Percentiles rank a stretch among this genome's conserved stretches.
These are phyloP conservation scores for Pseudogymnoascus sp. DNA, from an alignment of 2,329 filamentous ascomycete genomes.

Conservation along the genomic window DNA sequence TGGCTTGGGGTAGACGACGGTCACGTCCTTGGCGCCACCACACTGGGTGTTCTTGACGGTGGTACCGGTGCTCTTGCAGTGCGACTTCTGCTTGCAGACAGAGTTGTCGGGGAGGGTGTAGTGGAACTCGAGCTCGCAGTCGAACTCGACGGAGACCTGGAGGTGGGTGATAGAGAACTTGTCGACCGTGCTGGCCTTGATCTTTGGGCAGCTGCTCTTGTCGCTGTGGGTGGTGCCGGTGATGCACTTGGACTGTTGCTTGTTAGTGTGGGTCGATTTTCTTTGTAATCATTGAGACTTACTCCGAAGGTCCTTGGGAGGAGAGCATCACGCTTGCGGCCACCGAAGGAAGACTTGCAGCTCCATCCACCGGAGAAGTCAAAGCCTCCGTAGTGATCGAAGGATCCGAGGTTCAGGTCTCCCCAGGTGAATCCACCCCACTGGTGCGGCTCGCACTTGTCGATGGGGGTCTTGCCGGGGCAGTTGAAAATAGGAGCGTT, in stretches of 20 bases:
- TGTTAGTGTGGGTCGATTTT: conserved; percentile 41
- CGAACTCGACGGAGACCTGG: conserved; percentile 65
- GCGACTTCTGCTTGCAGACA: conserved; percentile 68
- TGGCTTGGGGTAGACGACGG: conserved; percentile 52
- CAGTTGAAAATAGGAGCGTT: conserved; percentile 51
- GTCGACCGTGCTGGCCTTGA: conserved; percentile 42
- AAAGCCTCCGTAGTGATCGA: conserved; percentile 64
- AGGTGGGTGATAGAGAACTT: conserved; percentile 69
- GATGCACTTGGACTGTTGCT: conserved; percentile 52
- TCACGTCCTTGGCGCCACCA: conserved; percentile 79
- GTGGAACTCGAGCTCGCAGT: conserved; percentile 75
- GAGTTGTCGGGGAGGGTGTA: conserved; percentile 80
- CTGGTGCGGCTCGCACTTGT: conserved; percentile 68
- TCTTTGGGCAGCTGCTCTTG: conserved; percentile 46
- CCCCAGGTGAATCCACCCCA: conserved; percentile 64
- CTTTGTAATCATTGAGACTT: conserved; percentile 29
- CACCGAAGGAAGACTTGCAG: conserved; percentile 52
- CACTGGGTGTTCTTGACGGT: conserved; percentile 79
- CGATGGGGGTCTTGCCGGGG: conserved; percentile 61
- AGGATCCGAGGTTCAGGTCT: conserved; percentile 51
- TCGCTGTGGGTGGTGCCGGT: conserved; percentile 42
- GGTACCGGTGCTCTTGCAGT: conserved; percentile 60
- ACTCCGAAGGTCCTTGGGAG: conserved; percentile 35
- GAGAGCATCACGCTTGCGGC: conserved; percentile 47
- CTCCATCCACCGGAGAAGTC: conserved; percentile 60